These are phyloP conservation scores for Amyloporia xantha DNA, from an alignment of 768 basidiomycete species.

Conservation along the genomic window DNA sequence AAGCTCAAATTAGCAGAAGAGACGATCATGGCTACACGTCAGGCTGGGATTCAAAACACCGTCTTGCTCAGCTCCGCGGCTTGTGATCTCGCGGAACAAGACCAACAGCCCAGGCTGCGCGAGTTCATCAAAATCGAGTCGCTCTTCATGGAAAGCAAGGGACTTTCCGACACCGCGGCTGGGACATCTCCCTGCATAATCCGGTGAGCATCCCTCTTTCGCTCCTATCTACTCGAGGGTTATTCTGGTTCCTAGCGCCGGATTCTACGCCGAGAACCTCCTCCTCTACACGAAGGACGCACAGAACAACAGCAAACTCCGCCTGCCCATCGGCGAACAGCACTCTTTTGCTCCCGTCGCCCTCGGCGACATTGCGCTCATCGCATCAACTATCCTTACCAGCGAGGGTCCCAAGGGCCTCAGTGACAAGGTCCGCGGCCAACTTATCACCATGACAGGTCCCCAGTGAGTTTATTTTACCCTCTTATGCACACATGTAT, in stretches of 20 bases:
- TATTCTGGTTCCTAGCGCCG: constrained; percentile 12
- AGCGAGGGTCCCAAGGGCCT: no score
- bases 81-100: constrained; percentile 25
- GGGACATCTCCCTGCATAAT: constrained; percentile 26
- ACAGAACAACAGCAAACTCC: constrained; percentile 20
- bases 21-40: constrained; percentile 16
- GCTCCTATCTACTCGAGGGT: not conserved
- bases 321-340: constrained; percentile 19
- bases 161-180: constrained; percentile 14
- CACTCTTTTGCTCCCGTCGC: constrained; percentile 26
- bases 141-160: constrained; percentile 21
- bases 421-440: no score
- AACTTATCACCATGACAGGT: no score
- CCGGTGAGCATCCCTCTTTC: constrained; percentile 9
- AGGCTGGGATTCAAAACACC: constrained; percentile 20
- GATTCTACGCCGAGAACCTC: constrained; percentile 27
- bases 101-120: constrained; percentile 25
- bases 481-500: no score
- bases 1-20: constrained; percentile 18
- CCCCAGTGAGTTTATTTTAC: no score
- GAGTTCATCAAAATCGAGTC: constrained; percentile 28
- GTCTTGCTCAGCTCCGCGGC: constrained; percentile 21
- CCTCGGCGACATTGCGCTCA: no score
- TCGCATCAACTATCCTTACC: no score
- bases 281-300: constrained; percentile 24